phyloP scores from a whole-genome alignment of 2,329 filamentous ascomycete genomes.

The Venturia effusa region DNA sequence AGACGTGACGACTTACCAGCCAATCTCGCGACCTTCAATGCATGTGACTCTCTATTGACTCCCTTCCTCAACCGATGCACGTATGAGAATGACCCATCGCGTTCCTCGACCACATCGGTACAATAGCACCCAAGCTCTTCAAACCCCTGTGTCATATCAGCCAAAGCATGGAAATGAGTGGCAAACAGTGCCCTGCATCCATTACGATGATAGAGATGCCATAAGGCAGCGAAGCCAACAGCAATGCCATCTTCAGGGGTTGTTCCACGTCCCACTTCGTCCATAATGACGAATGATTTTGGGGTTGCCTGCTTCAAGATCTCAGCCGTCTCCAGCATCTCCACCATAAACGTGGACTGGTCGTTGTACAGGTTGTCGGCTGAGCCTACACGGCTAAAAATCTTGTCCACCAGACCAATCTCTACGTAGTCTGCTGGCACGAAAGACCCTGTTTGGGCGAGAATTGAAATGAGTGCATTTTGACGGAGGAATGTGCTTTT shows the following conservation, averaged over 20 bases:
- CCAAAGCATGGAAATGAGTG: constrained; percentile 83
- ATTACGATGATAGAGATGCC: constrained; percentile 72
- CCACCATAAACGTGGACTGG: constrained; percentile 98
- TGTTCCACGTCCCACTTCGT: constrained; percentile 90
- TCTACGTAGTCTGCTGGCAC: constrained; percentile 81
- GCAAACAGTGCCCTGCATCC: constrained; percentile 77
- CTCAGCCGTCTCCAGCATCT: constrained; percentile 92
- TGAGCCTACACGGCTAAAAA: constrained; percentile 86
- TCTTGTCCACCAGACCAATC: constrained; percentile 86
- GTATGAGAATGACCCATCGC: constrained; percentile 64
- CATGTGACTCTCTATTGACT: constrained; percentile 79
- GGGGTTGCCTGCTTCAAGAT: constrained; percentile 79
- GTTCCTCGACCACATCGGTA: constrained; percentile 61
- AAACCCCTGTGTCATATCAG: constrained; percentile 59
- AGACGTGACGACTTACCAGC: constrained; percentile 41
- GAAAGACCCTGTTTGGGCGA: constrained; percentile 86
- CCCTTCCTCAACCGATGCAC: constrained; percentile 72
- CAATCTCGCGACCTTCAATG: constrained; percentile 83
- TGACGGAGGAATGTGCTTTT: constrained; percentile 95
- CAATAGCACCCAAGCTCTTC: constrained; percentile 64
- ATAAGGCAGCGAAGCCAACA: constrained; percentile 77
- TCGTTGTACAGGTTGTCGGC: constrained; percentile 91
- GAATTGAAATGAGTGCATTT: constrained; percentile 85
- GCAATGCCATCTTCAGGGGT: constrained; percentile 87
- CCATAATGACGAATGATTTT: constrained; percentile 88